Evolutionary conservation across 768 basidiomycete genomes (phyloP).

Genomic region (Mycena rosella): DNA sequence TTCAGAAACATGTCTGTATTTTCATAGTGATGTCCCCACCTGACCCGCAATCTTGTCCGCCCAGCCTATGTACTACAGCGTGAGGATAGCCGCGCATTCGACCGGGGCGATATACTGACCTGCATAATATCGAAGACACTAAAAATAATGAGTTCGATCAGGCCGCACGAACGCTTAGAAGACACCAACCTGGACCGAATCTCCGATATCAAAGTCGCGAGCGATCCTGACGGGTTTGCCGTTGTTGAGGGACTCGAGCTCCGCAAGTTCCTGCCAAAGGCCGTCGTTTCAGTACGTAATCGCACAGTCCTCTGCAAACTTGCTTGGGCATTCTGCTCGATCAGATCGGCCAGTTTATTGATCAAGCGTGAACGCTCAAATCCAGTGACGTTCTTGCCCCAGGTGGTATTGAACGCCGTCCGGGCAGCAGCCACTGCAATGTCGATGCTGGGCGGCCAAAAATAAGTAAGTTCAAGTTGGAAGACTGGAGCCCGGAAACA

Average conservation of each 20-base stretch:
- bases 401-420: conserved; percentile 84
- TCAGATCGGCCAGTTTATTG: conserved; percentile 90
- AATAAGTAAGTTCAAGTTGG: conserved; percentile 50
- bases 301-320: background rate
- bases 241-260: conserved; percentile 89
- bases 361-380: conserved; percentile 84
- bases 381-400: conserved; percentile 92
- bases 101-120: conserved; percentile 10
- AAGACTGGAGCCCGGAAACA: background rate
- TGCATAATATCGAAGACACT: conserved; percentile 91
- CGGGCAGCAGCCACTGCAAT: conserved; percentile 87
- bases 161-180: background rate
- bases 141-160: background rate
- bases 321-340: conserved; percentile 78
- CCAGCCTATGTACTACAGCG: conserved; percentile 84
- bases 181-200: conserved; percentile 61
- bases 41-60: conserved; percentile 94
- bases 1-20: too few relatives aligned
- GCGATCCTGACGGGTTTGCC: conserved; percentile 85
- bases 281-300: conserved; percentile 2
- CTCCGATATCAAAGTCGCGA: conserved; percentile 84
- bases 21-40: conserved; percentile 54
- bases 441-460: conserved; percentile 73
- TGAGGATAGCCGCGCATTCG: background rate
- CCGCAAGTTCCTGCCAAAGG: conserved; percentile 72